phyloP scores from a whole-genome alignment of 2,329 filamentous ascomycete genomes.

The Colletotrichum sp. region DNA sequence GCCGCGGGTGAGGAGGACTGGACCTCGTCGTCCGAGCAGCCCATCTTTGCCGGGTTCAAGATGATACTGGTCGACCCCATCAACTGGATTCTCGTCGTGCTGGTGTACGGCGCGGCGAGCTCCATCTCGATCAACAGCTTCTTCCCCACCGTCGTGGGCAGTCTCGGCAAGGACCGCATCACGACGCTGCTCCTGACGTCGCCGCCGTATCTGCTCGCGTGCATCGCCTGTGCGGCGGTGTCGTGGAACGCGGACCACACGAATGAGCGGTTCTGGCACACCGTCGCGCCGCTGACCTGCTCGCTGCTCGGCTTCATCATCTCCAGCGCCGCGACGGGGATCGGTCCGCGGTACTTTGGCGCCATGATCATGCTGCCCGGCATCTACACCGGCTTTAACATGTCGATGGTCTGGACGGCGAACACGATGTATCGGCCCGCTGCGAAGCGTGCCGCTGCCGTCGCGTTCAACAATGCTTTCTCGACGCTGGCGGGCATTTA shows the following conservation, averaged over 20 bases:
- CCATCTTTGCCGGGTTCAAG: conserved; percentile 22
- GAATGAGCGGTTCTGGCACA: conserved; percentile 19
- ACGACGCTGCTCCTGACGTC: conserved; percentile 48
- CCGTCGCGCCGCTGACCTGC: conserved; percentile 4
- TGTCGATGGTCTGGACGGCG: conserved; percentile 26
- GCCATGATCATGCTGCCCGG: conserved; percentile 27
- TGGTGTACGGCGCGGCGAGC: conserved; percentile 23
- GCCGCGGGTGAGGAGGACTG: conserved; percentile 26
- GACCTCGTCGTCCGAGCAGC: conserved; percentile 18
- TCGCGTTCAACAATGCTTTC: conserved; percentile 27
- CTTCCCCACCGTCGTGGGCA: conserved; percentile 24
- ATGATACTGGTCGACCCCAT: conserved; percentile 23
- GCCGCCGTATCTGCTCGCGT: conserved; percentile 46
- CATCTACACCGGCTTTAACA: conserved; percentile 27
- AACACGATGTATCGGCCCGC: conserved; percentile 25
- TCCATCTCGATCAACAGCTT: conserved; percentile 24
- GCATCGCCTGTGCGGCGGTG: conserved; percentile 27
- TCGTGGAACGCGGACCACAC: conserved; percentile 17
- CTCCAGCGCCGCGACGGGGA: neutral
- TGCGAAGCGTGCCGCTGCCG: conserved; percentile 22
- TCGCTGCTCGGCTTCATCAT: conserved; percentile 19
- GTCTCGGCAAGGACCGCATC: conserved; percentile 25
- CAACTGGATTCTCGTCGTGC: conserved; percentile 23
- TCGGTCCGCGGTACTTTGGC: conserved; percentile 18
- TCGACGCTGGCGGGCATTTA: conserved; percentile 26